Evolutionary conservation across 495 filamentous ascomycete genomes (phyloP).

Genomic region (Parmelia sp.): DNA sequence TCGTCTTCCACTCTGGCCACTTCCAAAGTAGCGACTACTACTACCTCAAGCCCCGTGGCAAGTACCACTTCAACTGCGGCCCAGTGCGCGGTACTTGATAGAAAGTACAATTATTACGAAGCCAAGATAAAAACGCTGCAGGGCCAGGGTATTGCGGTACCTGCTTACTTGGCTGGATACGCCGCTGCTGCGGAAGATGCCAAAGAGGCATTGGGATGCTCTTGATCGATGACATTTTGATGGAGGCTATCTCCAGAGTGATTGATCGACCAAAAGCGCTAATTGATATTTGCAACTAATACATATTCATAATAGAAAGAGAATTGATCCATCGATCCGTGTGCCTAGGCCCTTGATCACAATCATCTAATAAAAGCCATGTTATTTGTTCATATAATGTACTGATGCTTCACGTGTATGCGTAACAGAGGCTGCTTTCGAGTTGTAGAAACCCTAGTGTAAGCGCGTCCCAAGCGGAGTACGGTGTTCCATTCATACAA

Average conservation of each 20-base stretch:
- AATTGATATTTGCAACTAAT: background rate
- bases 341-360: background rate
- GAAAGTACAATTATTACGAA: constrained; percentile 1
- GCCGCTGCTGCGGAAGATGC: background rate
- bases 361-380: background rate
- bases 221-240: background rate
- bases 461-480: constrained; percentile 1
- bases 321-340: background rate
- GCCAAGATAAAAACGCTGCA: background rate
- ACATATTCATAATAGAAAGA: background rate
- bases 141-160: background rate
- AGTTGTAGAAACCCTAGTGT: background rate
- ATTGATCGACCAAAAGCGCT: background rate
- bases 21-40: background rate
- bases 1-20: background rate
- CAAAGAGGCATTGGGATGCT: background rate
- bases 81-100: background rate
- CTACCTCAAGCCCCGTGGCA: background rate
- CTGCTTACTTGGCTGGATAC: constrained; percentile 3
- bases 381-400: background rate
- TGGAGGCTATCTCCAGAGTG: background rate
- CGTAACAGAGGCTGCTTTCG: background rate
- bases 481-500: no score
- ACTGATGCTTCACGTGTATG: background rate
- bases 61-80: background rate